Evolutionary conservation across 2,329 filamentous ascomycete species (phyloP).

Genomic region (Scedosporium dehoogii): DNA sequence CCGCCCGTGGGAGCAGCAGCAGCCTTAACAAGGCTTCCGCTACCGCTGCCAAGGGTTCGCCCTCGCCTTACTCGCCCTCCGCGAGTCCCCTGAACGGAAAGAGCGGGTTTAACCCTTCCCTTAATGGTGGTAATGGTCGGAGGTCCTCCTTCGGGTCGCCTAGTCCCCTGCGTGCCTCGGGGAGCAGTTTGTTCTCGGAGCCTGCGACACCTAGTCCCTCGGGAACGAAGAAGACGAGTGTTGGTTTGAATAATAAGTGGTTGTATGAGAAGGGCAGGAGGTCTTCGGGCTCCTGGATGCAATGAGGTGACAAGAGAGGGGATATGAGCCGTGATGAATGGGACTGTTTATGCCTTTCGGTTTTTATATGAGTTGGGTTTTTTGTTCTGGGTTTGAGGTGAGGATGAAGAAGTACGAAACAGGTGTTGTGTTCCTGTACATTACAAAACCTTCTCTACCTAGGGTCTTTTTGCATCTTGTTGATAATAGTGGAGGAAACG

Average conservation of each 20-base stretch:
- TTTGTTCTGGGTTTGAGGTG: too few species aligned
- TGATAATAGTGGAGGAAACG: too few species aligned
- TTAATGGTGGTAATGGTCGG: constrained; percentile 36
- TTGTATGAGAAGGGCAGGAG: constrained; percentile 73
- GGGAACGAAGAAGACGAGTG: constrained; percentile 57
- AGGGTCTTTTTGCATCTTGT: too few species aligned
- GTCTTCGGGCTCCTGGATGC: constrained; percentile 34
- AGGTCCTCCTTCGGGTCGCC: constrained; percentile 54
- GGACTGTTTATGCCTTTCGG: not conserved
- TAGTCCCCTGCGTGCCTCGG: constrained; percentile 34
- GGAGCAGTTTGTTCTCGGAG: constrained; percentile 35
- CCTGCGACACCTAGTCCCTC: constrained; percentile 61
- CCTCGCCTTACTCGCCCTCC: constrained; percentile 35
- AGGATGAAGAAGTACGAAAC: too few species aligned
- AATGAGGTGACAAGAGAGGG: constrained; percentile 13
- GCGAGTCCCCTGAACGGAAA: constrained; percentile 57
- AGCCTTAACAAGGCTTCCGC: constrained; percentile 13
- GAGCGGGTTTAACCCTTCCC: constrained; percentile 37
- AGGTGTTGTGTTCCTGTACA: too few species aligned
- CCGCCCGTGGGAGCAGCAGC: constrained; percentile 42
- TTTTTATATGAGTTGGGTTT: not conserved
- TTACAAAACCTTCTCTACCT: too few species aligned
- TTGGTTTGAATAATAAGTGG: constrained; percentile 87
- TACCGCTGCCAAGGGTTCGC: constrained; percentile 21
- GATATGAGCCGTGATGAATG: not conserved